Percentiles rank a stretch among this genome's conserved stretches.
phyloP scores from a whole-genome alignment of 2,329 filamentous ascomycete genomes.

The Chaetothyriales sp. region DNA sequence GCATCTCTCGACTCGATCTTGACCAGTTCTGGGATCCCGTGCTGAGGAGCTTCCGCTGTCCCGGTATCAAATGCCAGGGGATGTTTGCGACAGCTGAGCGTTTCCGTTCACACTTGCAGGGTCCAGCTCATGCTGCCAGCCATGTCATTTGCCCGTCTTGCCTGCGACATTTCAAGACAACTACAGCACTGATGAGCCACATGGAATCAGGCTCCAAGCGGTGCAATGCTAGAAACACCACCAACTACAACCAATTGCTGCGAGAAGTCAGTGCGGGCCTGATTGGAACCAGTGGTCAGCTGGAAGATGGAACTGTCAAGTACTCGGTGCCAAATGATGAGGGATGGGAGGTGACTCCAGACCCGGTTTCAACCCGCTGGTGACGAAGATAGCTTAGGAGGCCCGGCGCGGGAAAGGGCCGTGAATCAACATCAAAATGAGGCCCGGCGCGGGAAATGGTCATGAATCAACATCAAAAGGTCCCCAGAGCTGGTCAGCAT shows the following conservation, averaged over 20 bases:
- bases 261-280: constrained; percentile 26
- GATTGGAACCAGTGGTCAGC: constrained; percentile 21
- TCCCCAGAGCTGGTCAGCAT: not conserved
- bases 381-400: not conserved
- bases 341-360: not conserved
- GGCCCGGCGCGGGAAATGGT: too few species aligned
- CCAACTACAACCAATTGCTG: constrained; percentile 22
- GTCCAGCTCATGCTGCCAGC: constrained; percentile 15
- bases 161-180: constrained; percentile 24
- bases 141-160: constrained; percentile 27
- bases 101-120: constrained; percentile 23
- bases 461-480: too few species aligned
- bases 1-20: constrained; percentile 14
- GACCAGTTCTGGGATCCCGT: constrained; percentile 21
- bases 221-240: constrained; percentile 22
- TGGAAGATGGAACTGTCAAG: constrained; percentile 23
- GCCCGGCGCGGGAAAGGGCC: too few species aligned
- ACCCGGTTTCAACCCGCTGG: not conserved
- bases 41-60: constrained; percentile 22
- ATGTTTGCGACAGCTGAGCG: constrained; percentile 16
- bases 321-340: constrained; percentile 16
- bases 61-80: constrained; percentile 18
- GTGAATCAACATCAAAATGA: too few species aligned
- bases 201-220: constrained; percentile 24
- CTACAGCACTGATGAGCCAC: constrained; percentile 27